These are phyloP conservation scores for Aspergillus udagawae DNA, from an alignment of 2,329 filamentous ascomycete genomes.

Conservation along the genomic window DNA sequence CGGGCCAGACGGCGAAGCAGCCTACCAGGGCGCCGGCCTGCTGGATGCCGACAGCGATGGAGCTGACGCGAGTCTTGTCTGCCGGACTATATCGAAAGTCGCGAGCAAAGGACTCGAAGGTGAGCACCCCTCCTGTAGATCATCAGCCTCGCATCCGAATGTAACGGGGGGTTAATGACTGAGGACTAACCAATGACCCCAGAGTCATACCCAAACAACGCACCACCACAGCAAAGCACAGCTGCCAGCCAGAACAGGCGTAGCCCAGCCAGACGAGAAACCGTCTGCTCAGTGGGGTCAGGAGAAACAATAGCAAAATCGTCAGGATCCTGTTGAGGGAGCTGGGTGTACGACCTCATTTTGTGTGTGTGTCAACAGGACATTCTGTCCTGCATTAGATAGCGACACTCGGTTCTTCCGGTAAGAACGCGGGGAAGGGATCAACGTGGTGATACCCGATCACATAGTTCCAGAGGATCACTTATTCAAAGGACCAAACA, in stretches of 20 bases:
- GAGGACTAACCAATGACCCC: conserved; percentile 38
- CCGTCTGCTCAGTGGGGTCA: not conserved
- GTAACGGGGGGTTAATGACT: too few relatives aligned
- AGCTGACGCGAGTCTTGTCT: conserved; percentile 42
- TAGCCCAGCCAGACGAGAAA: conserved; percentile 32
- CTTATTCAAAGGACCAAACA: not conserved
- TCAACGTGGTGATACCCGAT: not conserved
- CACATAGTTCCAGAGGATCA: not conserved
- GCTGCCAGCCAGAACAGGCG: conserved; percentile 51
- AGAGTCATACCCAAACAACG: conserved; percentile 42
- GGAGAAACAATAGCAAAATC: not conserved
- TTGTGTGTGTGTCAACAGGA: not conserved
- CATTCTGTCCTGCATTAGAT: not conserved
- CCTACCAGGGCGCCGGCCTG: conserved; percentile 52
- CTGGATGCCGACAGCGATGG: conserved; percentile 50
- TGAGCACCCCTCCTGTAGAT: conserved; percentile 43
- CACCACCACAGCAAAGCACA: conserved; percentile 51
- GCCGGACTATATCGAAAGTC: conserved; percentile 41
- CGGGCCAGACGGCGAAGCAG: conserved; percentile 47
- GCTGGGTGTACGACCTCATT: conserved; percentile 14
- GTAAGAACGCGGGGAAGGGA: too few relatives aligned
- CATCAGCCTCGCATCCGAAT: not conserved
- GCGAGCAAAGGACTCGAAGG: conserved; percentile 41
- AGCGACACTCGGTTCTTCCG: not conserved
- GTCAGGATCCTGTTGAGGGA: conserved; percentile 12